phyloP scores from a whole-genome alignment of 148 eudicot genomes.

The Rhododendron vialii region DNA sequence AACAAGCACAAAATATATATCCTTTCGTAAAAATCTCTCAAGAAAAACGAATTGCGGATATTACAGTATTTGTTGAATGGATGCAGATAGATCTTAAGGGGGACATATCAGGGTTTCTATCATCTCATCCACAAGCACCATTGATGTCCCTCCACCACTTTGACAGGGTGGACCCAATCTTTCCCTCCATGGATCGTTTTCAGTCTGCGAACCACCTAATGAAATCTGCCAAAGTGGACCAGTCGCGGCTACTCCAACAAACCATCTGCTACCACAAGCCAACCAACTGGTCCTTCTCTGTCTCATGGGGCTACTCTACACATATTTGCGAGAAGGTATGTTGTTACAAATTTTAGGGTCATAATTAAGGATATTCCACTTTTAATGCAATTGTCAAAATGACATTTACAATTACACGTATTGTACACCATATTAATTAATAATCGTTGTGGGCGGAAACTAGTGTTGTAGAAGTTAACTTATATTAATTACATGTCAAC shows the following conservation, averaged over 20 bases:
- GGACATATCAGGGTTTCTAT: slow-evolving; percentile 24
- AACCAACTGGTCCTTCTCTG: slow-evolving; percentile 41
- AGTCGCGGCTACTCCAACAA: slow-evolving; percentile 52
- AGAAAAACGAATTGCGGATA: no score
- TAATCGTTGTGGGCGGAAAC: no score
- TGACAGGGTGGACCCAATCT: slow-evolving; percentile 41
- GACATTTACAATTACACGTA: no score
- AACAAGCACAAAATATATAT: no score
- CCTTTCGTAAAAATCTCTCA: no score
- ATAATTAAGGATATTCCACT: neutral
- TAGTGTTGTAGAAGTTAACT: no score
- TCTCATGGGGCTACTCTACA: slow-evolving; percentile 50
- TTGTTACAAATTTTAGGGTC: no score
- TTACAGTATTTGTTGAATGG: neutral
- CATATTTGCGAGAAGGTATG: slow-evolving; percentile 14
- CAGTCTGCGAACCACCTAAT: slow-evolving; percentile 37
- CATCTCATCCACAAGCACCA: slow-evolving; percentile 32
- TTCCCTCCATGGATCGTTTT: slow-evolving; percentile 39
- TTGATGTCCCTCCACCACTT: slow-evolving; percentile 56
- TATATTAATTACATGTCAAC: no score
- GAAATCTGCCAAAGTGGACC: slow-evolving; percentile 39
- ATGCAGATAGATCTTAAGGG: slow-evolving; percentile 18
- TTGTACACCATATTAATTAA: no score
- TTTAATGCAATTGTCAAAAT: neutral
- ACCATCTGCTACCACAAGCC: slow-evolving; percentile 49